Conservation (phyloP, 768 basidiomycete species). For the Ramaria rubella region DNA sequence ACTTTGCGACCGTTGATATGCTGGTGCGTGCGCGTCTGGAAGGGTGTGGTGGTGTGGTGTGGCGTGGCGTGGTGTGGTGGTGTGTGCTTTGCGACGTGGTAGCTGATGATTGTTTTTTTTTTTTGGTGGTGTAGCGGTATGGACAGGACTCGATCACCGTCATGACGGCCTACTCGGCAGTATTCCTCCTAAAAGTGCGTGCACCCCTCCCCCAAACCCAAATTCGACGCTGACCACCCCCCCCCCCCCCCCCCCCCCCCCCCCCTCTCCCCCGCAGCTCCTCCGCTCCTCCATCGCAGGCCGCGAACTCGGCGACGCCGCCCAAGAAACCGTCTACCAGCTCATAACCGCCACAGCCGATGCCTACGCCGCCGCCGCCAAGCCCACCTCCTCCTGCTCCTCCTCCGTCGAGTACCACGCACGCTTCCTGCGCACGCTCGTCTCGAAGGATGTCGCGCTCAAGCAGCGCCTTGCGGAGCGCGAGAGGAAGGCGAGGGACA, state of each 20-base stretch:
- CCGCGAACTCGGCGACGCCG: constrained; percentile 52
- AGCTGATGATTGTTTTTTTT: constrained; percentile 2
- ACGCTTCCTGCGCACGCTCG: constrained; percentile 67
- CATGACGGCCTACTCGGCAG: constrained; percentile 83
- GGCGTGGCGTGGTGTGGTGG: too few relatives aligned
- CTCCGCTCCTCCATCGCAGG: constrained; percentile 56
- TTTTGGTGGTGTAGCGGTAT: constrained; percentile 50
- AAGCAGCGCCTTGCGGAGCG: constrained; percentile 37
- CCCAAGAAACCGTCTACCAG: constrained; percentile 56
- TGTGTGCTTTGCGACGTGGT: not conserved
- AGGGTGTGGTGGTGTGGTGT: too few relatives aligned
- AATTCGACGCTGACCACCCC: not conserved
- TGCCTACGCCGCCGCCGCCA: constrained; percentile 68
- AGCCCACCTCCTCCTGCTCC: not conserved
- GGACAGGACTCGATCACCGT: constrained; percentile 78
- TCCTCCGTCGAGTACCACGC: constrained; percentile 71
- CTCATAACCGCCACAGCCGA: constrained; percentile 67
- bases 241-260: constrained; percentile 7
- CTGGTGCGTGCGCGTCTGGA: constrained; percentile 46
- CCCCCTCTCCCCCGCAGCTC: constrained; percentile 39
- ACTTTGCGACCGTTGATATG: constrained; percentile 68
- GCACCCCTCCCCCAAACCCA: not conserved
- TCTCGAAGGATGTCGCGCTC: constrained; percentile 52
- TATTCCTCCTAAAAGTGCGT: constrained; percentile 67
- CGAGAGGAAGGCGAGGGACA: not conserved